Conservation (phyloP, 2,329 filamentous ascomycete genomes). For the Cladophialophora immunda region DNA sequence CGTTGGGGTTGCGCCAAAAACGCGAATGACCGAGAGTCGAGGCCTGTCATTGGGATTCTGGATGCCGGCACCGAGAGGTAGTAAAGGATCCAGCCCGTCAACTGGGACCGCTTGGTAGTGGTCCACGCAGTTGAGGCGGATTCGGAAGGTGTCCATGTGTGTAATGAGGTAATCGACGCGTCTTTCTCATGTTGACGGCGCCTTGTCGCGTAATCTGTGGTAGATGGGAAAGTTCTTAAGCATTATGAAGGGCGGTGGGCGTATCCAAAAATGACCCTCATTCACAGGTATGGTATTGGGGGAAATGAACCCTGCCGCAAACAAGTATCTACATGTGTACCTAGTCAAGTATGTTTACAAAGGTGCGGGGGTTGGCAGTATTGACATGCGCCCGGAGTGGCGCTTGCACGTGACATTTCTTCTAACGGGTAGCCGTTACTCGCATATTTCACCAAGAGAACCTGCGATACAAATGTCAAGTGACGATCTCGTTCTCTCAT, state of each 20-base stretch:
- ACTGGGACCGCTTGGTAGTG: constrained; percentile 86
- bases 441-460: no score
- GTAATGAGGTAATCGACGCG: constrained; percentile 23
- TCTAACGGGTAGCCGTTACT: no score
- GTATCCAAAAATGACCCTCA: neutral
- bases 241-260: neutral
- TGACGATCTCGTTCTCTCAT: no score
- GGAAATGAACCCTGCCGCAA: neutral
- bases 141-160: constrained; percentile 76
- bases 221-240: neutral
- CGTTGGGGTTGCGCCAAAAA: constrained; percentile 92
- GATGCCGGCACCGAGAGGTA: constrained; percentile 66
- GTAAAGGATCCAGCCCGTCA: constrained; percentile 75
- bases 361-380: neutral
- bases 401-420: no score
- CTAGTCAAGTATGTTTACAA: constrained; percentile 7
- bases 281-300: neutral
- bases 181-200: constrained; percentile 27
- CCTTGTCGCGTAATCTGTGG: neutral
- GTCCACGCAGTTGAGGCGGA: constrained; percentile 95
- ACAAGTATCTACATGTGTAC: no score
- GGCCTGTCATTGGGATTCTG: constrained; percentile 69
- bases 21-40: constrained; percentile 83
- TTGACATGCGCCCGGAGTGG: constrained; percentile 2
- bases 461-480: no score